These are phyloP conservation scores for Capsicum rhomboideum DNA, from an alignment of 257 asterid species.

Conservation along the genomic window DNA sequence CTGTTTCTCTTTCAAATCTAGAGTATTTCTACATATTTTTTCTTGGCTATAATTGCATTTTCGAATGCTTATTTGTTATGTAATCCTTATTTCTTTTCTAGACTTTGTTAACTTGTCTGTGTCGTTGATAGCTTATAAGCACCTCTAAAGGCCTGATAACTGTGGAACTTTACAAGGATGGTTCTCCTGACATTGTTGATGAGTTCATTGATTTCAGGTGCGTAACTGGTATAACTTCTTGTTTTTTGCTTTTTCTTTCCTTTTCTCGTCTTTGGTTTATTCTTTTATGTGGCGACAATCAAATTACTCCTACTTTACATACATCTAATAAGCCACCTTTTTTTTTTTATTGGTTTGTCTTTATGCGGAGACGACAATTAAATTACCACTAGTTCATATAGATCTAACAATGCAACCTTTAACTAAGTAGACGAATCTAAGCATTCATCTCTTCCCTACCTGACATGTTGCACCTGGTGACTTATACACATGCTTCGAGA, in stretches of 20 bases:
- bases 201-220: conserved; percentile 71
- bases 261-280: background rate
- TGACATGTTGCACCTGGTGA: background rate
- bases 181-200: conserved; percentile 68
- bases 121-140: conserved; percentile 44
- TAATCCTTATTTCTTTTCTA: background rate
- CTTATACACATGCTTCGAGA: background rate
- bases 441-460: background rate
- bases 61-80: background rate
- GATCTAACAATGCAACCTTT: background rate
- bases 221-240: conserved; percentile 4
- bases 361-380: background rate
- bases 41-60: background rate
- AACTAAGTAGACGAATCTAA: background rate
- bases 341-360: background rate
- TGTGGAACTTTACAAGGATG: conserved; percentile 82
- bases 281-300: background rate
- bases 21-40: background rate
- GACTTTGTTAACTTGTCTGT: background rate
- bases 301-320: background rate
- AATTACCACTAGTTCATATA: background rate
- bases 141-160: conserved; percentile 83
- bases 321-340: background rate
- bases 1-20: background rate
- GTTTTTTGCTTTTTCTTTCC: background rate